Percentiles rank a stretch among this genome's conserved stretches.
These are phyloP conservation scores for Pseudonitzschia multistriata DNA, from an alignment of 108 stramenopile species.

Conservation along the genomic window DNA sequence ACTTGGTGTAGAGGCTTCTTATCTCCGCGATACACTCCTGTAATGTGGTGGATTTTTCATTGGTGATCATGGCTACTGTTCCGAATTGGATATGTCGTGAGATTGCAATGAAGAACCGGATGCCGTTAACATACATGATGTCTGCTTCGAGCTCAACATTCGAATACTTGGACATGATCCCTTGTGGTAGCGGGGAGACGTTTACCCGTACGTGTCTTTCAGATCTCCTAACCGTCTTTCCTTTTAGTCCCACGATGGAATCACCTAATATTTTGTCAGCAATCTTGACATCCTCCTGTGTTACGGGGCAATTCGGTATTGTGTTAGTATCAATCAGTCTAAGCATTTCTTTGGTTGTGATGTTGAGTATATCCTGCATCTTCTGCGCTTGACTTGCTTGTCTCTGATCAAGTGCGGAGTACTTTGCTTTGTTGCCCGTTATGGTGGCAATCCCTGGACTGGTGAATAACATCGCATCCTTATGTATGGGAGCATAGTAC, in stretches of 20 bases:
- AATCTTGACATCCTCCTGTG: slow-evolving; percentile 22
- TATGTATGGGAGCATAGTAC: too few relatives aligned
- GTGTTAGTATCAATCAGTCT: not conserved
- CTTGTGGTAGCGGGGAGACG: not conserved
- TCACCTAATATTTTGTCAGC: slow-evolving; percentile 35
- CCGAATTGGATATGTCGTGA: slow-evolving; percentile 30
- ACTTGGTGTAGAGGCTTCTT: not conserved
- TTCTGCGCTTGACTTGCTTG: too few relatives aligned
- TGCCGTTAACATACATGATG: slow-evolving; percentile 41
- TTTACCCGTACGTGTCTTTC: slow-evolving; percentile 2
- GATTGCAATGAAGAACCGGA: slow-evolving; percentile 38
- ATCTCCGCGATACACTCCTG: not conserved
- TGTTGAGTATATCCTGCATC: too few relatives aligned
- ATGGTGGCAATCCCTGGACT: too few relatives aligned
- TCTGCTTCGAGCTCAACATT: slow-evolving; percentile 32
- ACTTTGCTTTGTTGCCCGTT: too few relatives aligned
- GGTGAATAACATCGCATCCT: too few relatives aligned
- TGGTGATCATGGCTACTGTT: slow-evolving; percentile 26
- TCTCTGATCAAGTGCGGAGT: too few relatives aligned
- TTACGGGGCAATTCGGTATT: slow-evolving; percentile 20
- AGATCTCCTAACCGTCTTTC: slow-evolving; percentile 22
- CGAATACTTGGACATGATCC: slow-evolving; percentile 5
- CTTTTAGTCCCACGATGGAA: slow-evolving; percentile 31
- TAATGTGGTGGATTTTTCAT: not conserved
- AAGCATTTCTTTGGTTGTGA: too few relatives aligned